Base-by-base conservation (phyloP, 805 yeast species). In the Lipomyces sp. region DNA sequence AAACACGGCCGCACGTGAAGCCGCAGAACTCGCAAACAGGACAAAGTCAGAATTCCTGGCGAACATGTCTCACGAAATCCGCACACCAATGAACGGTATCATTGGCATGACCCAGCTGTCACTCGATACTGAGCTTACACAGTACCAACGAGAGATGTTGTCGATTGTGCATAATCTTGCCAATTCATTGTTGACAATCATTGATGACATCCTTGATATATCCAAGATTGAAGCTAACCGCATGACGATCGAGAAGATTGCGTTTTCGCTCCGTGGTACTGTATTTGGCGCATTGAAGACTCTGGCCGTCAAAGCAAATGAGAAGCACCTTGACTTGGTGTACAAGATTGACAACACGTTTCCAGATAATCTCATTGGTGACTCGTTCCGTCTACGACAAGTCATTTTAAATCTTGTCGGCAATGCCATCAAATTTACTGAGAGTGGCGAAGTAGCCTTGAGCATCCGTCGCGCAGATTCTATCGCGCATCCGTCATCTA, bases 81-180 rank as follows among this genome's bases (percentile, higher is more conserved):
- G 97, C 77, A 91, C 97, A 2, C 97, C 97, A 29, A 88, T 91
- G 86, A 91, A 91, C 77, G 97, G 97, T 80, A 91, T 91, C 58
- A 89, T 91, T 73, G 96, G 96, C 75, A 91, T 91, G 94, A 91
- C 97, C 2, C 97, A 91, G 77, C 80, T 91, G 72, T 90, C 97
- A 1, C 82, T 91, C 64, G 97, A 91, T 71, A 91, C 97, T 0
- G 96, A 91, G 74, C 82, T 91, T 70, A 90, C 96, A 8, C 97
- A 91, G 78, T 91, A 91, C 74, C 97, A 91, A 78, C 84, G 97
- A 69, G 97, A 91, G 78, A 91, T 91, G 97, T 80, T 91, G 72
- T 87, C 93, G 15, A 91, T 92, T 75, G 97, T 91, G 32, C 95
- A 90, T 79, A 91, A 90, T 75, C 81, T 91, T 73, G 96, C 96